Evolutionary conservation across 345 rosid genomes (phyloP), one percentile per base, ranked within the genome.

Genomic region (Eucalyptus microcorys): DNA sequence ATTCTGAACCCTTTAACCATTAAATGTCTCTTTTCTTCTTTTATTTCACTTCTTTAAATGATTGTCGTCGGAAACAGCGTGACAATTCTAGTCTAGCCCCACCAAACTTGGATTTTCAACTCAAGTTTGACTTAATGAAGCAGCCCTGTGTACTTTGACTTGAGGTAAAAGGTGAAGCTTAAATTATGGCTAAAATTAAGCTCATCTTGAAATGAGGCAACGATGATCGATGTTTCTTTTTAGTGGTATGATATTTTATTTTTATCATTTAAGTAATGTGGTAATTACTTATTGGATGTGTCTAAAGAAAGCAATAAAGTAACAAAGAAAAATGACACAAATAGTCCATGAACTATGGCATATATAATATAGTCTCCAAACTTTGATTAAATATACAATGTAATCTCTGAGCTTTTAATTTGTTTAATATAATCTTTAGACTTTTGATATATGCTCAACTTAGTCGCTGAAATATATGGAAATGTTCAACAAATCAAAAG

Each of bases 361-460:
- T 52, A 4, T 52, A 0, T 19, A 19, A 19, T 52, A 52, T 52
- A 52, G 4, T 52, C 0, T 0, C 0, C 19, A 0, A 52, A 52
- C 0, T 19, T 52, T 52, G 24, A 52, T 52, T 19, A 52, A 19
- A 52, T 19, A 0, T 52, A 1, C 1, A 52, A 52, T 52, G 2
- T 52, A 52, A 19, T 52, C 0, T 0, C 0, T 3, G 0, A 52
- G 19, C 0, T 52, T 52, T 52, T 52, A 52, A 3, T 52, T 52
- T 52, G 0, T 52, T 52, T 7, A 19, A 52, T 52, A 52, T 52
- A 1, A 52, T 19, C 0, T 52, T 52, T 52, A 52, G 3, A 52
- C 1, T 52, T 19, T 19, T 1, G 10, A 52, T 52, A 52, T 0
- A 52, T 19, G 1, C 7, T 52, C 24, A 19, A 52, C 0, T 52